These are phyloP conservation scores for Fomitopsis betulina DNA, from an alignment of 1,284 basidiomycete species.

Conservation along the genomic window DNA sequence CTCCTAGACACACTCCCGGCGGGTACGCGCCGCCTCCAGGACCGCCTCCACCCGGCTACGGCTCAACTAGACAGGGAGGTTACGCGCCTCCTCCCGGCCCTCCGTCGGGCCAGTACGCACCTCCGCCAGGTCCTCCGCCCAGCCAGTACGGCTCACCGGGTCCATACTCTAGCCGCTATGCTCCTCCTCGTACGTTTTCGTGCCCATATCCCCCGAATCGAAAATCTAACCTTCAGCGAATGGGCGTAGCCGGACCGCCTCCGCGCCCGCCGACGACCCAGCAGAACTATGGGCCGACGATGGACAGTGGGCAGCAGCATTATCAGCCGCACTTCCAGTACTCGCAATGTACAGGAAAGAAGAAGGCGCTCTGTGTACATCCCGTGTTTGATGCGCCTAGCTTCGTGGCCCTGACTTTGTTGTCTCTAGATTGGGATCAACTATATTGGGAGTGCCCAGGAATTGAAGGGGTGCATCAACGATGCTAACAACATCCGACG, in stretches of 20 bases:
- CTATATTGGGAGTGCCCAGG: slow-evolving; percentile 61
- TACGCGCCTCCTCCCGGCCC: slow-evolving; percentile 16
- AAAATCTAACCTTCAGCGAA: background rate
- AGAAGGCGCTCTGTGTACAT: slow-evolving; percentile 75
- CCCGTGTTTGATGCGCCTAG: background rate
- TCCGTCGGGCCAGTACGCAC: slow-evolving; percentile 19
- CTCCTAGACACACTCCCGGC: slow-evolving; percentile 11
- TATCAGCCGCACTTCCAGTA: slow-evolving; percentile 65
- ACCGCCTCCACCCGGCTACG: slow-evolving; percentile 16
- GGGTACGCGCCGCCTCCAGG: slow-evolving; percentile 27
- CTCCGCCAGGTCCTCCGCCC: slow-evolving; percentile 21
- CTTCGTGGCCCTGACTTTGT: background rate
- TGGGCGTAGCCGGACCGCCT: slow-evolving; percentile 32
- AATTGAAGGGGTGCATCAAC: slow-evolving; percentile 83
- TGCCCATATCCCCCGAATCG: background rate
- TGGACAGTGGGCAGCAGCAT: slow-evolving; percentile 47
- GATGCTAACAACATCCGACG: slow-evolving; percentile 75
- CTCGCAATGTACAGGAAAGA: slow-evolving; percentile 79
- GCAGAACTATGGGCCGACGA: slow-evolving; percentile 68
- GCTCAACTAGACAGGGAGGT: slow-evolving; percentile 1
- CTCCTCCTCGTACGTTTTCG: slow-evolving; percentile 25
- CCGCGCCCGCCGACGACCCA: slow-evolving; percentile 54
- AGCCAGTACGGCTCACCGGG: slow-evolving; percentile 7
- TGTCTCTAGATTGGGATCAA: slow-evolving; percentile 77
- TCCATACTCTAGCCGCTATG: slow-evolving; percentile 12